Base-by-base conservation (phyloP, 1,139 yeast genomes). In the Komagataea norvegica region DNA sequence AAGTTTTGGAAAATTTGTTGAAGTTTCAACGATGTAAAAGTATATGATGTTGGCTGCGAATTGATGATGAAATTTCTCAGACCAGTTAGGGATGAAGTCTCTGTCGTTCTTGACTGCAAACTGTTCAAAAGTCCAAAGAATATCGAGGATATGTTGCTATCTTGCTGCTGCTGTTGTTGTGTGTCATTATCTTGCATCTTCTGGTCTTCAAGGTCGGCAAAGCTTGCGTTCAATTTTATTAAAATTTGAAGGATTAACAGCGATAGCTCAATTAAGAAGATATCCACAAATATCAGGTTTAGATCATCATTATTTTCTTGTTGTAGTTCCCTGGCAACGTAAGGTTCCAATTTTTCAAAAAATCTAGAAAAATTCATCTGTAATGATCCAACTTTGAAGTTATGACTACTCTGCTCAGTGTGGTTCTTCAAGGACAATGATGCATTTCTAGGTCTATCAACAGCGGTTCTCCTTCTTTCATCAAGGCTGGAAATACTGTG, bases 201-300 rank as follows among this genome's bases (percentile, higher is more conserved):
- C 7, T 31, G 29, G 13, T 27, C 25, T 9, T 9, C 19, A 17
- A 19, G 7, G 25, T 18, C 26, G 9, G 19, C 29, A 18, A 14
- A n/a, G n/a, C n/a, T 9, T 22, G 36, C 9, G 7, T 34, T 10
- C 7, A 23, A 23, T 15, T 22, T 28, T 13, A 10, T 25, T 5
- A 33, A 26, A 10, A 33, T 23, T 22, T 28, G 32, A 8, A 34
- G 19, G 13, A 15, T 14, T 13, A 34, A 17, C 14, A 29, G 4
- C 8, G 13, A 14, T 9, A 32, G 15, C 17, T 37, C 41, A 8
- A 30, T 18, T 9, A 37, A 23, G n/a, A 33, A 33, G 5, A 14
- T 5, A 29, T 33, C 33, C 10, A 37, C 22, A 14, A 29, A 29
- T 5, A 29, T 25, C 25, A 25, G n/a, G 17, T 25, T 17, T 13